Conservation (phyloP, 169 alveolate species). For the Eimeria praecox region DNA sequence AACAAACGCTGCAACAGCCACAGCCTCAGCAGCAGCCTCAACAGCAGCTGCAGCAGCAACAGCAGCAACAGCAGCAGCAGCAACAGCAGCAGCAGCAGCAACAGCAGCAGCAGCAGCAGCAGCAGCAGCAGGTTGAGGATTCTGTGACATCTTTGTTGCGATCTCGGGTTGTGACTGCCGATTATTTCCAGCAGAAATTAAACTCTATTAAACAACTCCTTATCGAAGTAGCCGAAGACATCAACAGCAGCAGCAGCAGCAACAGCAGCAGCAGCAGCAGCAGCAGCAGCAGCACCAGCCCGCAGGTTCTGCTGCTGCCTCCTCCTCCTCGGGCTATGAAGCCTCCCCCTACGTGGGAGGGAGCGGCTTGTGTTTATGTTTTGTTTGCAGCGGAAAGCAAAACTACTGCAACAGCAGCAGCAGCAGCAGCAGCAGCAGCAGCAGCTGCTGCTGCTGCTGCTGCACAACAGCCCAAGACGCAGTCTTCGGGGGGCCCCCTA, state of each 20-base stretch:
- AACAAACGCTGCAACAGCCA: neutral
- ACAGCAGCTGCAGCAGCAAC: no score
- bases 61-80: conserved; percentile 3
- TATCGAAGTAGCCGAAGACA: neutral
- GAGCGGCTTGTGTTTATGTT: neutral
- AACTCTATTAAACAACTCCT: neutral
- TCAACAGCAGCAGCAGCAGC: neutral
- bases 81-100: conserved; percentile 3
- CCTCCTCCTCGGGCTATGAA: neutral
- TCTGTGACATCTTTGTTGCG: neutral
- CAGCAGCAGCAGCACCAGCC: neutral
- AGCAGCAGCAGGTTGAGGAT: neutral
- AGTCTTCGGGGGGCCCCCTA: no score
- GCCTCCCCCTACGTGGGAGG: neutral
- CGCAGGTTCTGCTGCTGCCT: neutral
- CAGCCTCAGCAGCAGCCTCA: no score
- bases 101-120: conserved; percentile 10
- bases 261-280: neutral
- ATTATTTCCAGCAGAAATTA: neutral
- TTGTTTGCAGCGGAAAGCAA: neutral
- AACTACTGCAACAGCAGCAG: neutral
- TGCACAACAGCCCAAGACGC: neutral
- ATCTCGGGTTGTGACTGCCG: neutral
- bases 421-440: conserved; percentile 34
- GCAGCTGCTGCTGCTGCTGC: neutral